These are phyloP conservation scores for Lyophyllum shimeji DNA, from an alignment of 768 basidiomycete genomes.

Conservation along the genomic window DNA sequence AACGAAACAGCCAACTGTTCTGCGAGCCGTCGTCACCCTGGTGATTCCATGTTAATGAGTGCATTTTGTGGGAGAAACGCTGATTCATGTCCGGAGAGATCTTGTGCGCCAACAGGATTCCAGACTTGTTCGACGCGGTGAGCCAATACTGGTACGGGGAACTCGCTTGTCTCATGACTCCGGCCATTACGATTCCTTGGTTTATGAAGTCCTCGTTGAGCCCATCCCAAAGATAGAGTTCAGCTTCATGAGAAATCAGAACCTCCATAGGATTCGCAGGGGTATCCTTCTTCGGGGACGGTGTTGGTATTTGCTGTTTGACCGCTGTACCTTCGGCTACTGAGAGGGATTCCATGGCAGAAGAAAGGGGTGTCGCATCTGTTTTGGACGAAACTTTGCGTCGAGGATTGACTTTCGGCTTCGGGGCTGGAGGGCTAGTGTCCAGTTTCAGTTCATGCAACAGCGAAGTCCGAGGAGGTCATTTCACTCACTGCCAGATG, in stretches of 20 bases:
- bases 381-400: constrained; percentile 29
- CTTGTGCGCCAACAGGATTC: constrained; percentile 57
- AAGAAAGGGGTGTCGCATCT: constrained; percentile 15
- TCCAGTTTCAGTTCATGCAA: not conserved
- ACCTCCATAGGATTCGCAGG: constrained; percentile 27
- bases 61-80: constrained; percentile 57
- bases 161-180: constrained; percentile 46
- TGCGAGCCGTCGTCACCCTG: constrained; percentile 49
- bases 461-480: not conserved
- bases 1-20: constrained; percentile 84
- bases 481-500: constrained; percentile 71
- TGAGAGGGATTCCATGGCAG: constrained; percentile 3
- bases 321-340: constrained; percentile 3
- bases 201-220: constrained; percentile 47
- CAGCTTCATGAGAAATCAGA: constrained; percentile 44
- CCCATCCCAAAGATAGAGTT: constrained; percentile 63
- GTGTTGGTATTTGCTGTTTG: not conserved
- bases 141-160: constrained; percentile 59
- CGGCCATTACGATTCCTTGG: constrained; percentile 55
- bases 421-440: constrained; percentile 35
- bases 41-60: constrained; percentile 90
- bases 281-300: constrained; percentile 4
- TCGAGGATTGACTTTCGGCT: constrained; percentile 28
- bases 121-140: constrained; percentile 48
- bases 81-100: constrained; percentile 72